Percentiles rank a stretch among this genome's conserved stretches.
Conservation (phyloP, 2,329 filamentous ascomycete genomes). For the Penicillium sp. region DNA sequence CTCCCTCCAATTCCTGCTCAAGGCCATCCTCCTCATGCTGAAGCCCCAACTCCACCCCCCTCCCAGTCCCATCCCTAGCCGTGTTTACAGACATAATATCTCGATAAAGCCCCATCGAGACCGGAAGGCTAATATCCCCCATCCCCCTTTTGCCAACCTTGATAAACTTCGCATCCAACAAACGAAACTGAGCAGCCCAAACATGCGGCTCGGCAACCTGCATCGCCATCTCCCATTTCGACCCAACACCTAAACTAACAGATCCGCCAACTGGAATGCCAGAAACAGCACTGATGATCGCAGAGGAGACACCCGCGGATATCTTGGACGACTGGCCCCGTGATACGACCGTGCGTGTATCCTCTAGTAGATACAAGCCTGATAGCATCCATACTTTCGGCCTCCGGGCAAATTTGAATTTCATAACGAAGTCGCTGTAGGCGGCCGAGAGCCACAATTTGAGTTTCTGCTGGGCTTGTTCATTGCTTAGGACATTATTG, state of each 20-base stretch:
- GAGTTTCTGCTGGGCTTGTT: slow-evolving; percentile 18
- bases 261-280: slow-evolving; percentile 25
- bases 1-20: slow-evolving; percentile 8
- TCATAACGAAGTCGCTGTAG: slow-evolving; percentile 20
- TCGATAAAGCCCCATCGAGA: slow-evolving; percentile 22
- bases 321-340: slow-evolving; percentile 9
- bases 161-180: slow-evolving; percentile 23
- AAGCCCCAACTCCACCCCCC: slow-evolving; percentile 8
- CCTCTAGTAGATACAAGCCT: slow-evolving; percentile 23
- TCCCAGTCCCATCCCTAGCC: slow-evolving; percentile 4
- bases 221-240: slow-evolving; percentile 24
- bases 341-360: slow-evolving; percentile 19
- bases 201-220: slow-evolving; percentile 26
- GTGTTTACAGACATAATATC: slow-evolving; percentile 25
- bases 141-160: slow-evolving; percentile 8
- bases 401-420: slow-evolving; percentile 26
- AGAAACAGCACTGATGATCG: slow-evolving; percentile 20
- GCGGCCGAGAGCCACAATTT: slow-evolving; percentile 28
- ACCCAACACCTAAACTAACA: slow-evolving; percentile 20
- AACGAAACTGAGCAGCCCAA: slow-evolving; percentile 27
- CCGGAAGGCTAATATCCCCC: slow-evolving; percentile 12
- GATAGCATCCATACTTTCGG: slow-evolving; percentile 28
- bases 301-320: slow-evolving; percentile 20
- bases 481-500: slow-evolving; percentile 13
- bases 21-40: slow-evolving; percentile 3